Base-by-base conservation (phyloP, 2,329 filamentous ascomycete species). In the Zymoseptoria brevis region DNA sequence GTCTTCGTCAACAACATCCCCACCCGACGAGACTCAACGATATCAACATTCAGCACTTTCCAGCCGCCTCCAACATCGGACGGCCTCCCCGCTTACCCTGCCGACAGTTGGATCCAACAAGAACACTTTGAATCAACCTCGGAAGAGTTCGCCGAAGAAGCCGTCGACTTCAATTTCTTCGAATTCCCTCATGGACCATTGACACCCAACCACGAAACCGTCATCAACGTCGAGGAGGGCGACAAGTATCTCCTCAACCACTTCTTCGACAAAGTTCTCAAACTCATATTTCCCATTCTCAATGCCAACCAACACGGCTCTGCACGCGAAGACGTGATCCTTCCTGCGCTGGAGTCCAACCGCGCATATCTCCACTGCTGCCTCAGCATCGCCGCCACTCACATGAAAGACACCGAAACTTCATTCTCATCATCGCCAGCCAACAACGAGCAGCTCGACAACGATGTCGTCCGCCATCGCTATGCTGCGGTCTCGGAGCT, bases 331-430 rank as follows among this genome's bases (percentile, higher is more conserved):
- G 88, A 94, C 68, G 83, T 96, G 62, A 87, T 97, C 66, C 83
- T 97, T 16, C 90, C 89, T 4, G 89, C 93, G 7, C 81, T 99
- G 35, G 89, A 95, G 73, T 88, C 83, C 67, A 99, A 97, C 82
- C 92, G 89, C 74, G 88, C 87, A 66, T 99, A 96, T 75, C 82
- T 96, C 30, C 92, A 97, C 79, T 96, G 92, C 79, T 97, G 93
- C 76, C 80, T 99, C 62, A 95, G 90, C 79, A 90, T 95, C 61
- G 86, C 94, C 8, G 93, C 92, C 1, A 89, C 95, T 71, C 94
- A 99, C 76, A 85, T 89, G 76, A 96, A 96, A 80, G 85, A 87
- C 2, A 88, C 87, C 0, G 82, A 86, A 71, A 81, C 83, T 58
- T 16, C 35, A 3, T n/a, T 45, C 35, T 45, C 35, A n/a, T 6